A percentile compares a stretch with the other conserved stretches of the same genome.
phyloP scores from a whole-genome alignment of 2,329 filamentous ascomycete genomes.

The Trichoderma sp. region DNA sequence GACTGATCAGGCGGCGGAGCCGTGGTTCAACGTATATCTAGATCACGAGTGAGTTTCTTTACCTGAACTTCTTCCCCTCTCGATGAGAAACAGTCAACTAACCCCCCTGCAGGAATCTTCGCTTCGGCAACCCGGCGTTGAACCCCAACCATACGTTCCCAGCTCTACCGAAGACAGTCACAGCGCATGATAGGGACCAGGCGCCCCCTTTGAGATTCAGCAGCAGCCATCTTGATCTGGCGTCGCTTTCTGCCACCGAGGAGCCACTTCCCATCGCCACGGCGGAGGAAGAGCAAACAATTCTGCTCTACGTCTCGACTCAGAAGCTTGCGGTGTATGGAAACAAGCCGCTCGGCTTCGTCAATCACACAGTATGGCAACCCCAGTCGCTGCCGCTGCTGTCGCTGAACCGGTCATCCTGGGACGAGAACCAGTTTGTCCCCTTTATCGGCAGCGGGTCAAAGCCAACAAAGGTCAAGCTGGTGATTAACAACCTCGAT shows the following conservation, averaged over 20 bases:
- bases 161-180: conserved; percentile 27
- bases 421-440: conserved; percentile 35
- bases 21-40: conserved; percentile 34
- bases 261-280: conserved; percentile 4
- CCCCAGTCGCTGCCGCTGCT: conserved; percentile 33
- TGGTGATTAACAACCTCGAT: conserved; percentile 41
- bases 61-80: not conserved
- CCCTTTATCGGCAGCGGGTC: conserved; percentile 30
- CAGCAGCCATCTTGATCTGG: conserved; percentile 26
- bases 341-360: conserved; percentile 35
- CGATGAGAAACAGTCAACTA: not conserved
- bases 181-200: conserved; percentile 12
- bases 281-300: conserved; percentile 31
- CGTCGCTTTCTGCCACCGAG: conserved; percentile 10
- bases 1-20: not conserved
- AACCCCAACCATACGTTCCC: conserved; percentile 31
- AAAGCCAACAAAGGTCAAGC: conserved; percentile 32
- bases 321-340: conserved; percentile 32
- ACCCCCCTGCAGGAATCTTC: conserved; percentile 32
- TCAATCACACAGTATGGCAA: conserved; percentile 36
- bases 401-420: conserved; percentile 30
- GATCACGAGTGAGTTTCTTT: conserved; percentile 35
- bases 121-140: conserved; percentile 33
- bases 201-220: conserved; percentile 8
- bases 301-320: conserved; percentile 35